Percentiles rank a stretch among this genome's conserved stretches.
These are phyloP conservation scores for Xylariaceae sp. DNA, from an alignment of 2,329 filamentous ascomycete species.

Conservation along the genomic window DNA sequence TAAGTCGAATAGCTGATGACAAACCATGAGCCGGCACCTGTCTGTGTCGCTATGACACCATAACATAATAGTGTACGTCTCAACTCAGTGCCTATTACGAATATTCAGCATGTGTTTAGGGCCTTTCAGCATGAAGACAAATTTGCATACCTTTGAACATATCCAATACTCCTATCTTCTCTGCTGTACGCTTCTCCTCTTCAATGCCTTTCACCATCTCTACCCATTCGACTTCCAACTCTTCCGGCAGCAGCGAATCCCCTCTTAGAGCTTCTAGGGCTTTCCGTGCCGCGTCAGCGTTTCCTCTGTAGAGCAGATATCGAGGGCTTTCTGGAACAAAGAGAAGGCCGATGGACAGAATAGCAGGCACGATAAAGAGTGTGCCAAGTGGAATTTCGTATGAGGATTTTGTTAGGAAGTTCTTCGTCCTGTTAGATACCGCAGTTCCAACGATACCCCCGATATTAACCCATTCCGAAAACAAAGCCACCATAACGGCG, in stretches of 20 bases:
- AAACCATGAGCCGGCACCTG: constrained; percentile 55
- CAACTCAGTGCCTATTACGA: constrained; percentile 50
- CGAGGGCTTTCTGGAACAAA: constrained; percentile 56
- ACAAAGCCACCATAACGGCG: constrained; percentile 56
- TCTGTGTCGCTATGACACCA: constrained; percentile 54
- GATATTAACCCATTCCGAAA: constrained; percentile 57
- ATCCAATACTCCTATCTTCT: constrained; percentile 44
- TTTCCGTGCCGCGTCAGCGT: constrained; percentile 34
- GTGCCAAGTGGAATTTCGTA: constrained; percentile 56
- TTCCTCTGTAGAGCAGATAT: constrained; percentile 49
- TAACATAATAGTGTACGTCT: constrained; percentile 58
- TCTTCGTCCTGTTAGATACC: constrained; percentile 50
- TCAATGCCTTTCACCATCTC: constrained; percentile 50
- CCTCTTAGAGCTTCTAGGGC: constrained; percentile 44
- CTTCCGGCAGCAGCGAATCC: constrained; percentile 38
- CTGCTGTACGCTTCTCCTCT: constrained; percentile 45
- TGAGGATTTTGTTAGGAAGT: constrained; percentile 46
- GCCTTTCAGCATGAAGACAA: neutral
- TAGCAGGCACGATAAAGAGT: constrained; percentile 53
- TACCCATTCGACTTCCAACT: constrained; percentile 49
- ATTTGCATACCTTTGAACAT: constrained; percentile 44
- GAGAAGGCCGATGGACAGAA: constrained; percentile 53
- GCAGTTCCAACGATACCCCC: constrained; percentile 55
- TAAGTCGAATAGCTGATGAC: constrained; percentile 58
- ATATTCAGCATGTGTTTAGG: neutral